Evolutionary conservation across 768 basidiomycete species (phyloP).

Genomic region (Suillus tomentosus): DNA sequence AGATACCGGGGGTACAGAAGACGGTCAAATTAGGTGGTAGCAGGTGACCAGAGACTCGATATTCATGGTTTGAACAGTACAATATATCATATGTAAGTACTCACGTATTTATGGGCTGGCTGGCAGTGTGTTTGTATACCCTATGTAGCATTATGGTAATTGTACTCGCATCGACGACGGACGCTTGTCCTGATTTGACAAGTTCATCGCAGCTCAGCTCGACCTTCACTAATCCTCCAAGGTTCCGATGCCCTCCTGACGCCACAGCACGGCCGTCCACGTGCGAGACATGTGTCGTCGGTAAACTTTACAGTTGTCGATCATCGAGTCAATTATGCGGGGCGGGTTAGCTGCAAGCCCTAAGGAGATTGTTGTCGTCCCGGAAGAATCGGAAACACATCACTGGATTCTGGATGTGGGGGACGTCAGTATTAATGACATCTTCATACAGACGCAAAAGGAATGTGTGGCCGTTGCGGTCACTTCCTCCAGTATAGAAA

Average conservation of each 20-base stretch:
- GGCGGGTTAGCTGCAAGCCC: conserved; percentile 24
- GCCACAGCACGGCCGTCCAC: neutral
- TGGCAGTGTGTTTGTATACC: neutral
- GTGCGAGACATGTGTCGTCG: neutral
- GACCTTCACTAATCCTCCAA: neutral
- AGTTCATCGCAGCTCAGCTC: neutral
- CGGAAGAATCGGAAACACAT: conserved; percentile 37
- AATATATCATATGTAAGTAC: neutral
- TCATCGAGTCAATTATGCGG: conserved; percentile 21
- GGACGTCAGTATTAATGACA: neutral
- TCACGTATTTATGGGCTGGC: neutral
- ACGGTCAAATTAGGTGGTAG: conserved; percentile 6
- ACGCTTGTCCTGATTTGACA: neutral
- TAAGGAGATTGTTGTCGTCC: conserved; percentile 28
- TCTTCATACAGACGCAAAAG: conserved; percentile 12
- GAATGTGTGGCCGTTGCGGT: conserved; percentile 18
- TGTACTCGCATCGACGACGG: neutral
- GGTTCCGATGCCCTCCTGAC: too few relatives aligned
- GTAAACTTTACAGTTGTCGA: conserved; percentile 24
- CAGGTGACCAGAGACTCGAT: neutral
- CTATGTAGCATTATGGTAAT: conserved; percentile 1
- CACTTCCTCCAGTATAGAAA: conserved; percentile 36
- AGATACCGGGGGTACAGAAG: conserved; percentile 10
- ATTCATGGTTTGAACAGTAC: neutral
- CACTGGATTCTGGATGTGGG: neutral